Evolutionary conservation across 306 rosid genomes (phyloP), one percentile per base, ranked within the genome.

Genomic region (Prunus kanzakura): DNA sequence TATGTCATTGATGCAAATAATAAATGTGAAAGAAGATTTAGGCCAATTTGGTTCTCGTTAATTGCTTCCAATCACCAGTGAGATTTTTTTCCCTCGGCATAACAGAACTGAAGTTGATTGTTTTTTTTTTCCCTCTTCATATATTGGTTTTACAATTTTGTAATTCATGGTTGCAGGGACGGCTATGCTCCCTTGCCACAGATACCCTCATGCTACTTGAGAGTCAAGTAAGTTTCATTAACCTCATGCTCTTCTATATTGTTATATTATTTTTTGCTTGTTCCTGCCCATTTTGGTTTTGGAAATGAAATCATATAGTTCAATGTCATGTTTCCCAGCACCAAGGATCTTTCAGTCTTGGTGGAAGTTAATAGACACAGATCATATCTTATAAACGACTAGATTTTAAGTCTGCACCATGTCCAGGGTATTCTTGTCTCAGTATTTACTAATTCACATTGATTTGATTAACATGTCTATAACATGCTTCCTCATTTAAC

Each of bases 21-120:
- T 54, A 70, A 54, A 80, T n/a, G 41, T 70, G 80, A 50, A 20
- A 56, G 60, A 73, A 78, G 41, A 12, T 23, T 16, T 14, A 27
- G 50, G 56, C 84, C 88, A 57, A 30, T 80, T 35, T 91, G 94
- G 97, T 87, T 91, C 87, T 78, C 91, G 4, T 83, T 91, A 67
- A 68, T 87, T 72, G 86, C 97, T 85, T 84, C 91, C 35, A 50
- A 72, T 75, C 72, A 85, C n/a, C 84, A 71, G 97, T 91, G 73
- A 38, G 91, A 71, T 69, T 69, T 43, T 43, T 3, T 65, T 74
- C 55, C 67, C 63, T 43, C 41, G 35, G 57, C 64, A 22, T 70
- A 29, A 49, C 67, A 64, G 20, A 35, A 69, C 67, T 32, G 76
- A 71, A 52, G 51, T 55, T 66, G 64, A 43, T 62, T 70, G 27